Conservation (phyloP, 106 monocot genomes). For the Dioscorea zingiberensis region DNA sequence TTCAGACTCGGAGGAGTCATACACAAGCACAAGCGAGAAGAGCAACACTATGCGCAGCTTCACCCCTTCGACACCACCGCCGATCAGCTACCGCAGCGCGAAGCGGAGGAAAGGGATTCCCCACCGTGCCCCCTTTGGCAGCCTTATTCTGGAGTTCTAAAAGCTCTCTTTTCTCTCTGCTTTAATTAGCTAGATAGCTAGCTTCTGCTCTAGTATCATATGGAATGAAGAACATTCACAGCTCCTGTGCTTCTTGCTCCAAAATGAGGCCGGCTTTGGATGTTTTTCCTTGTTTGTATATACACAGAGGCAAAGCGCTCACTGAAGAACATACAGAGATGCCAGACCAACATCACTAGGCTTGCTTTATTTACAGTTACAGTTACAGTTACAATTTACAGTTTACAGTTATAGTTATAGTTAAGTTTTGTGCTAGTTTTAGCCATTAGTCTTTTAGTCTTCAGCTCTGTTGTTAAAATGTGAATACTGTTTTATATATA, state of each 20-base stretch:
- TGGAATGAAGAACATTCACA: neutral
- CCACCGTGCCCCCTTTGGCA: slow-evolving; percentile 67
- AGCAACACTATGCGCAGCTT: slow-evolving; percentile 57
- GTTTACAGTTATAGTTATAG: neutral
- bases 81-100: slow-evolving; percentile 31
- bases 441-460: neutral
- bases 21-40: slow-evolving; percentile 38
- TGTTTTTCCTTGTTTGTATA: neutral
- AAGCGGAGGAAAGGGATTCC: slow-evolving; percentile 88
- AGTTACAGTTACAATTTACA: neutral
- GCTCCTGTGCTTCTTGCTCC: neutral
- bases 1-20: slow-evolving; percentile 47
- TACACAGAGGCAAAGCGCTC: neutral
- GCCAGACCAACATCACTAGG: neutral
- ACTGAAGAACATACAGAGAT: neutral
- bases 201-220: neutral
- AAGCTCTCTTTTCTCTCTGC: neutral
- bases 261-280: neutral
- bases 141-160: slow-evolving; percentile 43
- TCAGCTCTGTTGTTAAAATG: neutral
- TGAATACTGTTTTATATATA: neutral
- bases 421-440: neutral
- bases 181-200: neutral
- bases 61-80: slow-evolving; percentile 63
- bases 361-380: neutral